A percentile compares a stretch with the other conserved stretches of the same genome.
phyloP scores from a whole-genome alignment of 1,284 basidiomycete species.

The Cystobasidium sp. region DNA sequence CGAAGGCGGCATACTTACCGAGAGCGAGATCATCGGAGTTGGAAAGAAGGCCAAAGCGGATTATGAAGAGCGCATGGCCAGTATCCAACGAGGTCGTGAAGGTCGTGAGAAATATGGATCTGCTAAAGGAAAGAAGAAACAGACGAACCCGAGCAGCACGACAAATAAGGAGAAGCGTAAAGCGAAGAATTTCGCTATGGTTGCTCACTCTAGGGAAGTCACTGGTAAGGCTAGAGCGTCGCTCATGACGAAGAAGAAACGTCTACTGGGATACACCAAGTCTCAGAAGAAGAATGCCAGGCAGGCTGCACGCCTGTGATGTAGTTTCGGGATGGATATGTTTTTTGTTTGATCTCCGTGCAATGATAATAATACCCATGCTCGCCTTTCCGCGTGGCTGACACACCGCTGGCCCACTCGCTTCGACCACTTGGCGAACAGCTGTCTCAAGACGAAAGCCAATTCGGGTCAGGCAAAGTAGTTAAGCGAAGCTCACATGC shows the following conservation, averaged over 20 bases:
- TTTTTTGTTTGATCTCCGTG: too few species aligned
- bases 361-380: too few species aligned
- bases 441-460: too few species aligned
- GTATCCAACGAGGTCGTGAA: conserved; percentile 88
- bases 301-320: conserved; percentile 35
- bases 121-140: conserved; percentile 56
- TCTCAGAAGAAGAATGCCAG: conserved; percentile 39
- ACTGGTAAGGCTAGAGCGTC: conserved; percentile 37
- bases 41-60: conserved; percentile 92
- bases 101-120: conserved; percentile 94
- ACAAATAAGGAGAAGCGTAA: conserved; percentile 81
- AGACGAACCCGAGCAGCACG: conserved; percentile 49
- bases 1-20: conserved; percentile 74
- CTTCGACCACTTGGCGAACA: too few species aligned
- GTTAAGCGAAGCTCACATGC: too few species aligned
- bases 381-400: too few species aligned
- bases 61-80: conserved; percentile 92
- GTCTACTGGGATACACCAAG: conserved; percentile 25
- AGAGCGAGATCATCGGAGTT: conserved; percentile 88
- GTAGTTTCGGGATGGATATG: neutral
- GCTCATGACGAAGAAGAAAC: conserved; percentile 34
- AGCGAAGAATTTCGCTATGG: conserved; percentile 50
- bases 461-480: too few species aligned
- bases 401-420: too few species aligned
- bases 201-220: conserved; percentile 42